Evolutionary conservation across 306 rosid genomes (phyloP).

Genomic region (Casuarina glauca): DNA sequence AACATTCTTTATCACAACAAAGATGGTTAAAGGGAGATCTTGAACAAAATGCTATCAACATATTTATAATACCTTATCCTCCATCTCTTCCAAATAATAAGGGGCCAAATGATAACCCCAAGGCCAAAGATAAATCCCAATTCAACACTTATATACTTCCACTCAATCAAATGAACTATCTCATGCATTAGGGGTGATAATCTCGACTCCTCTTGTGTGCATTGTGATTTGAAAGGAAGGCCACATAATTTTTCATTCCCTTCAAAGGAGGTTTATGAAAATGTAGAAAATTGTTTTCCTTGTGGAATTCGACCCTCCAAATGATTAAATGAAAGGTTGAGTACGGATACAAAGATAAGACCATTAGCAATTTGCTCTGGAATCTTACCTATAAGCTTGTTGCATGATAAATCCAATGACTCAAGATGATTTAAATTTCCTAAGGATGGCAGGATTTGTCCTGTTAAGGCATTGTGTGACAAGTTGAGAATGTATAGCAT

Average conservation of each 20-base stretch:
- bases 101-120: not conserved
- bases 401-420: conserved; percentile 30
- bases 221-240: too few species aligned
- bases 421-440: conserved; percentile 6
- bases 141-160: not conserved
- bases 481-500: conserved; percentile 23
- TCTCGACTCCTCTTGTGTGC: too few species aligned
- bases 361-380: not conserved
- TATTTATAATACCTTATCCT: not conserved
- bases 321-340: conserved; percentile 34
- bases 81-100: conserved; percentile 6
- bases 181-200: too few species aligned
- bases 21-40: not conserved
- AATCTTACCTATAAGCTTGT: conserved; percentile 1
- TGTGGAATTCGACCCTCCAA: conserved; percentile 6
- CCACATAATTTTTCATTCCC: conserved; percentile 14
- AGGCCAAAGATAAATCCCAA: not conserved
- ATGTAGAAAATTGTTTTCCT: conserved; percentile 12
- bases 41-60: not conserved
- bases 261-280: conserved; percentile 1
- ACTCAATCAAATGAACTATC: not conserved
- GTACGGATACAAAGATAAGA: conserved; percentile 27
- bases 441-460: conserved; percentile 12
- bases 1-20: not conserved
- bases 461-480: conserved; percentile 12